Evolutionary conservation across 495 filamentous ascomycete genomes (phyloP).

Genomic region (Neurospora pannonica): DNA sequence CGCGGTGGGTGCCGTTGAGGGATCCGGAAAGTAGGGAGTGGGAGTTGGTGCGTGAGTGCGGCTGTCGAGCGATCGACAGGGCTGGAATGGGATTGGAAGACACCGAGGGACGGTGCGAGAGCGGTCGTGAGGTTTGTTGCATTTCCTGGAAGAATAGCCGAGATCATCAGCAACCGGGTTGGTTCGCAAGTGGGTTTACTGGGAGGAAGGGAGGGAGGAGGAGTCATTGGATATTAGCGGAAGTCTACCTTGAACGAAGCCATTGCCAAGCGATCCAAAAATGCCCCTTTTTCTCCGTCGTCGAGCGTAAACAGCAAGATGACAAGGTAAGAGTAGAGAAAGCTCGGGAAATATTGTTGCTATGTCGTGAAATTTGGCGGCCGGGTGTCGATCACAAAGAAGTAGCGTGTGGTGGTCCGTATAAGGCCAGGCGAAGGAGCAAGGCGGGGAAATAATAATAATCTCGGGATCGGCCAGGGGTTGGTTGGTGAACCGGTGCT

Average conservation of each 20-base stretch:
- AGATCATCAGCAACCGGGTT: conserved; percentile 28
- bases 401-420: conserved; percentile 8
- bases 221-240: conserved; percentile 14
- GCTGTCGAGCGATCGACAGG: conserved; percentile 34
- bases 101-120: conserved; percentile 40
- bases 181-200: conserved; percentile 1
- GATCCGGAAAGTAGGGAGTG: conserved; percentile 63
- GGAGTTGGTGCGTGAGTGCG: conserved; percentile 66
- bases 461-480: conserved; percentile 23
- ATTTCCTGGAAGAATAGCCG: conserved; percentile 34
- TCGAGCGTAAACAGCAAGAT: not conserved
- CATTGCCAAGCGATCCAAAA: conserved; percentile 30
- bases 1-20: conserved; percentile 70
- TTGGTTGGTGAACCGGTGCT: not conserved
- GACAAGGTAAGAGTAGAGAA: not conserved
- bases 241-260: conserved; percentile 44
- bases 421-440: conserved; percentile 5
- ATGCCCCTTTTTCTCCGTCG: conserved; percentile 3
- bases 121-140: conserved; percentile 37
- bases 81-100: conserved; percentile 29
- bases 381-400: not conserved
- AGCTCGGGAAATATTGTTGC: not conserved
- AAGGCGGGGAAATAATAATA: conserved; percentile 27
- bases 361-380: conserved; percentile 1
- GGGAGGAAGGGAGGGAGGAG: conserved; percentile 17